Percentiles rank a stretch among this genome's conserved stretches.
Evolutionary conservation across 2,329 filamentous ascomycete species (phyloP).

Genomic region (Fusarium chaquense): DNA sequence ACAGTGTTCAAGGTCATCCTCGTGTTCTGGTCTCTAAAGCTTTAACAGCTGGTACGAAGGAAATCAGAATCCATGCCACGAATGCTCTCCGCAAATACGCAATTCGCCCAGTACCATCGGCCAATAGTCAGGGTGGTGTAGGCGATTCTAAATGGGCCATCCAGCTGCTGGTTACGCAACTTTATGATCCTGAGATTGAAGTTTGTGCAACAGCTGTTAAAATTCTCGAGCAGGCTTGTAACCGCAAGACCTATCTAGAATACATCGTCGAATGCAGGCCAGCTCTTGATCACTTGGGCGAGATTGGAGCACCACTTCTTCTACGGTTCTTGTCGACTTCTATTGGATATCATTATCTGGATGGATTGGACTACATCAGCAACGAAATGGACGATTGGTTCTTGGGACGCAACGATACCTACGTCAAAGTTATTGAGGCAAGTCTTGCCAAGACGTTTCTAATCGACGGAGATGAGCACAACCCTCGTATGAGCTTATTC

Average conservation of each 20-base stretch:
- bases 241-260: slow-evolving; percentile 88
- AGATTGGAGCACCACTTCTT: slow-evolving; percentile 93
- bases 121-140: slow-evolving; percentile 54
- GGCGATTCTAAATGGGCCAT: slow-evolving; percentile 95
- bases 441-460: slow-evolving; percentile 88
- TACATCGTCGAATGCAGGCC: slow-evolving; percentile 97
- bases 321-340: slow-evolving; percentile 95
- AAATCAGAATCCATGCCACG: slow-evolving; percentile 91
- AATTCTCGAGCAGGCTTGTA: slow-evolving; percentile 97
- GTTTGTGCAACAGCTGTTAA: slow-evolving; percentile 97
- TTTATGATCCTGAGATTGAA: slow-evolving; percentile 97
- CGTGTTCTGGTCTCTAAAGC: slow-evolving; percentile 94
- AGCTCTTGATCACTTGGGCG: slow-evolving; percentile 92
- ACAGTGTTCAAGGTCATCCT: slow-evolving; percentile 87
- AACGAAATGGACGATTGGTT: slow-evolving; percentile 99
- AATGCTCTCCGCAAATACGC: slow-evolving; percentile 90
- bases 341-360: slow-evolving; percentile 96
- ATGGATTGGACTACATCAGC: slow-evolving; percentile 97
- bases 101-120: slow-evolving; percentile 60
- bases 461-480: slow-evolving; percentile 70
- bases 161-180: slow-evolving; percentile 93
- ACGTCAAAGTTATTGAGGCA: slow-evolving; percentile 94
- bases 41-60: slow-evolving; percentile 89
- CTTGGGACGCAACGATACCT: slow-evolving; percentile 94
- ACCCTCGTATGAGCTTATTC: slow-evolving; percentile 69